Evolutionary conservation across 495 filamentous ascomycete species (phyloP).

Genomic region (Tuber melanosporum): DNA sequence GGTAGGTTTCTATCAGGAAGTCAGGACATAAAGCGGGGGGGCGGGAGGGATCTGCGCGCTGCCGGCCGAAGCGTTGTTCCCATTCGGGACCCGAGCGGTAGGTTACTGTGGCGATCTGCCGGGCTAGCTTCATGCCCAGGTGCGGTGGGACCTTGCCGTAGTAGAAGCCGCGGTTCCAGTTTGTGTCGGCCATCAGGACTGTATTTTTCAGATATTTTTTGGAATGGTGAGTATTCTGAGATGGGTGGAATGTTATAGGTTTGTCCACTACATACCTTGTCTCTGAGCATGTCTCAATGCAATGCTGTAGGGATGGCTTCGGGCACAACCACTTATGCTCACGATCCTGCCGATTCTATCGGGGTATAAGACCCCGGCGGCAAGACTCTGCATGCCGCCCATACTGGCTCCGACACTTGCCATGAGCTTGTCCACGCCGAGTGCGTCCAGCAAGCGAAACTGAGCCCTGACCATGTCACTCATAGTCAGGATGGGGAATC

Average conservation of each 20-base stretch:
- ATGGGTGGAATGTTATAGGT: background rate
- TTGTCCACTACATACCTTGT: conserved; percentile 49
- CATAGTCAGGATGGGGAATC: conserved; percentile 94
- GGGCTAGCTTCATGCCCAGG: conserved; percentile 92
- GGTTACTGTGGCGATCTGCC: conserved; percentile 95
- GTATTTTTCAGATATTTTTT: background rate
- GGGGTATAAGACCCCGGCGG: conserved; percentile 80
- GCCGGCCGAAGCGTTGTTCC: conserved; percentile 88
- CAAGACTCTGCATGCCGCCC: conserved; percentile 96
- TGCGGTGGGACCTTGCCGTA: conserved; percentile 86
- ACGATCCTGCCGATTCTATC: conserved; percentile 73
- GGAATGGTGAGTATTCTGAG: background rate
- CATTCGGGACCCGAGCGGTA: conserved; percentile 96
- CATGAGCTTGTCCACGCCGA: conserved; percentile 74
- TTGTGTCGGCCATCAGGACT: conserved; percentile 96
- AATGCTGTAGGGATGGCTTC: conserved; percentile 96
- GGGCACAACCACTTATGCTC: conserved; percentile 86
- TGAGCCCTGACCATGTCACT: conserved; percentile 97
- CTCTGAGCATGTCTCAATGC: conserved; percentile 98
- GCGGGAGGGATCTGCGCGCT: conserved; percentile 75
- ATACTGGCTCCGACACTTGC: conserved; percentile 94
- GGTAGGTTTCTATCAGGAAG: conserved; percentile 96
- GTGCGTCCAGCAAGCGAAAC: conserved; percentile 74
- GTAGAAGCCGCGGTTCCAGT: conserved; percentile 97
- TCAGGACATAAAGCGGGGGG: conserved; percentile 92